phyloP scores from a whole-genome alignment of 441 rosid species.

The Viola pubescens region DNA sequence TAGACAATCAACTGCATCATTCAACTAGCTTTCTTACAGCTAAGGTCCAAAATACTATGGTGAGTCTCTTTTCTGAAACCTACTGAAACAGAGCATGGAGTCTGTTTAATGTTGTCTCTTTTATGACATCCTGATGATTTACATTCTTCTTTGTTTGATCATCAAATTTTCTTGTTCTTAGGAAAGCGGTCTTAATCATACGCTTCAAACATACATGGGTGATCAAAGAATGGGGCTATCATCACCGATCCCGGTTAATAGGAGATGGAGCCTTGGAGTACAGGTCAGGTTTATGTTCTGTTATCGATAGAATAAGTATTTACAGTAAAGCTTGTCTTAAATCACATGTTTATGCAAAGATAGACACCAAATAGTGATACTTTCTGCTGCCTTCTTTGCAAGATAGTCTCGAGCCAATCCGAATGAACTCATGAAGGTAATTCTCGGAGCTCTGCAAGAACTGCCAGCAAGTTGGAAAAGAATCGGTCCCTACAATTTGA shows the following conservation, averaged over 20 bases:
- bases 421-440: constrained; percentile 88
- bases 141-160: background rate
- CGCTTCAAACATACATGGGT: constrained; percentile 58
- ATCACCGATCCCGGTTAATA: constrained; percentile 53
- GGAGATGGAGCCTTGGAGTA: constrained; percentile 97
- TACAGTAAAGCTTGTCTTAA: background rate
- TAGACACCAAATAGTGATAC: background rate
- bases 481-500: constrained; percentile 95
- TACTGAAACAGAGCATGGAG: background rate
- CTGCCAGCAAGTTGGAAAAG: constrained; percentile 89
- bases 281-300: constrained; percentile 45
- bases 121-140: background rate
- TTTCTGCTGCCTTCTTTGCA: constrained; percentile 9
- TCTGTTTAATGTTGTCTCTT: background rate
- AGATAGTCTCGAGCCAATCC: constrained; percentile 86
- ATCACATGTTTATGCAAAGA: background rate
- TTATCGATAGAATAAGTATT: background rate
- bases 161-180: constrained; percentile 7
- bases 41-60: constrained; percentile 87
- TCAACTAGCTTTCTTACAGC: constrained; percentile 90
- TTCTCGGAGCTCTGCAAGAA: constrained; percentile 79
- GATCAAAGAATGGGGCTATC: constrained; percentile 53
- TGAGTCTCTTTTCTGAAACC: constrained; percentile 13
- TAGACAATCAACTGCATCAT: constrained; percentile 81
- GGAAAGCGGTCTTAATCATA: constrained; percentile 60